Evolutionary conservation across 805 yeast species (phyloP).

Genomic region (Yarrowia sp.): DNA sequence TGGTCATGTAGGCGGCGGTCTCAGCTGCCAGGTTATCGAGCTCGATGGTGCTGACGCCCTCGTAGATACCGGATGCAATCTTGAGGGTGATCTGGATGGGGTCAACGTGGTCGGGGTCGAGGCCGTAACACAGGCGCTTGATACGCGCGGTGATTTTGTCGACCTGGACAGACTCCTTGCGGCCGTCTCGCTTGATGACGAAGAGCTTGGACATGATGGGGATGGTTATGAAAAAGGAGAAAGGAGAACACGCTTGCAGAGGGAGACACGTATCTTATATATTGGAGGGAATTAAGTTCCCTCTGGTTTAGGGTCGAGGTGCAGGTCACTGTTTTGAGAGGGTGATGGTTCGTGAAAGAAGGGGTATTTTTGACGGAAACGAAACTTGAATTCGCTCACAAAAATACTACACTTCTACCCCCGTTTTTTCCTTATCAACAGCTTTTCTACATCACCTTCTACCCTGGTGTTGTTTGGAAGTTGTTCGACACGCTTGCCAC

Average conservation of each 20-base stretch:
- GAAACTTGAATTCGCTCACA: not conserved
- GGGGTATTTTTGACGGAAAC: not conserved
- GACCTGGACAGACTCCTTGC: slow-evolving; percentile 88
- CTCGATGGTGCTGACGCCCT: slow-evolving; percentile 93
- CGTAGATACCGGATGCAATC: slow-evolving; percentile 88
- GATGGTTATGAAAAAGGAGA: not conserved
- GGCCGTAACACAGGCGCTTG: slow-evolving; percentile 89
- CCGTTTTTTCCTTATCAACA: not conserved
- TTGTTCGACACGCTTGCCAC: not conserved
- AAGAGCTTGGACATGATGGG: slow-evolving; percentile 49
- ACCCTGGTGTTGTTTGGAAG: not conserved
- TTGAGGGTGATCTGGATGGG: slow-evolving; percentile 95
- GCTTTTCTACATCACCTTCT: not conserved
- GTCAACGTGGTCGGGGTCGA: slow-evolving; percentile 87
- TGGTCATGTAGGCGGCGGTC: slow-evolving; percentile 96
- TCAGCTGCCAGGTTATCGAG: slow-evolving; percentile 85
- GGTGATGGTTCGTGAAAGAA: not conserved
- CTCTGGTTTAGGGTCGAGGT: slow-evolving; percentile 1
- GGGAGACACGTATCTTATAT: slow-evolving; percentile 20
- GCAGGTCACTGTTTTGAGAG: not conserved
- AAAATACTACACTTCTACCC: not conserved
- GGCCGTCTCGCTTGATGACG: slow-evolving; percentile 90
- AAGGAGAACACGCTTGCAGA: not conserved
- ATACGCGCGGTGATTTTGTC: slow-evolving; percentile 96
- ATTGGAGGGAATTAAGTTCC: not conserved